Evolutionary conservation across 1,284 basidiomycete species (phyloP), one percentile per base, ranked within the genome.

Genomic region (Cryptococcus floricola): DNA sequence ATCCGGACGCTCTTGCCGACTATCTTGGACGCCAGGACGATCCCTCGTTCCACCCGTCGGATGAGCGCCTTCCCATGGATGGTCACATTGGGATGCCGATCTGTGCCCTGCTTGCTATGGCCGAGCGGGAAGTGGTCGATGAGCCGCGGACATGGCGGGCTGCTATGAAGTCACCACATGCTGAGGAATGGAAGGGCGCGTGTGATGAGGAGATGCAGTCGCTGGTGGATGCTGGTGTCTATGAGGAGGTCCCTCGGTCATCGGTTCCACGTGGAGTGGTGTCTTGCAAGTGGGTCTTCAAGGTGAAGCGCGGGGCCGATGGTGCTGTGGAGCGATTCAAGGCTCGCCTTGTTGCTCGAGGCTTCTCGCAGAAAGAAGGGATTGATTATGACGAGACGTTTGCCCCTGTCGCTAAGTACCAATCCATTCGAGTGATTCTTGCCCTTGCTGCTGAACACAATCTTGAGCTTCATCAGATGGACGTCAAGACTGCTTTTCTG

Each of bases 401-500:
- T 19, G 19, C 19, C 19, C 19, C 19, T 19, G 19, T 19, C 2
- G 19, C 19, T 19, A 19, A 19, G 19, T 19, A 19, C 19, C 19
- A 19, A 19, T 19, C 19, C 19, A 19, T 19, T 19, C 19, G 19
- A 1, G 19, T 19, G 2, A 19, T 19, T 19, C 19, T 19, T 19
- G 19, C 19, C 19, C 19, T 19, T 19, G 19, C 19, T 19, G 19
- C 19, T 19, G 19, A 19, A 19, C 19, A 19, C 47, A 69, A 74
- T 44, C 79, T 78, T 70, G 73, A 78, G 16, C 52, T 78, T 1
- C 66, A 75, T 27, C 78, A 80, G 43, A 65, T 81, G 3, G 79
- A 84, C 56, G 68, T 83, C 45, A 80, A 80, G 39, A 80, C 76
- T 0, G 81, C 81, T 0, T 83, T 78, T 59, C 70, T 82, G 0